phyloP scores from a whole-genome alignment of 129 eudicot species.

The Apium graveolens region DNA sequence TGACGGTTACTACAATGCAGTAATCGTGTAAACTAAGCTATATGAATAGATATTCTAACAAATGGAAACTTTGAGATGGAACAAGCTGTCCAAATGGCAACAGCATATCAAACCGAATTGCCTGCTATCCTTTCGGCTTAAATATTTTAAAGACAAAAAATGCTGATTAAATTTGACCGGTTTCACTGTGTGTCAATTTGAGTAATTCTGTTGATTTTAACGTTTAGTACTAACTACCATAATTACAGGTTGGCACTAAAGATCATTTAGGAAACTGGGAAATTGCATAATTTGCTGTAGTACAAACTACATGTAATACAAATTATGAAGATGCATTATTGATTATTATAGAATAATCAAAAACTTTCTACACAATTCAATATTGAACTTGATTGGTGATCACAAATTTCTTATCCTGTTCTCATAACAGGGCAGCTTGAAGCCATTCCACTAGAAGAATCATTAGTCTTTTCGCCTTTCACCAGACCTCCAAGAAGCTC shows the following conservation, averaged over 20 bases:
- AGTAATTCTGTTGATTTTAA: neutral
- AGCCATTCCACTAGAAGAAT: slow-evolving; percentile 14
- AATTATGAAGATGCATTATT: neutral
- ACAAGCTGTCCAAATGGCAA: slow-evolving; percentile 4
- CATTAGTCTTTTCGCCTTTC: slow-evolving; percentile 28
- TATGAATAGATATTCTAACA: no score
- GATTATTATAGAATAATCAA: neutral
- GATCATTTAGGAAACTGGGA: neutral
- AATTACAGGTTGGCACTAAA: neutral
- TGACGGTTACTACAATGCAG: slow-evolving; percentile 20
- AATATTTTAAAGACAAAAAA: no score
- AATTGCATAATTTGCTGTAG: neutral
- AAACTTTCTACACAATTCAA: neutral
- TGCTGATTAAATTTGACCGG: neutral
- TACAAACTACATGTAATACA: neutral
- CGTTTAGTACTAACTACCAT: no score
- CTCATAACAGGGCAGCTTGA: slow-evolving; percentile 60
- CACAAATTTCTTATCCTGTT: neutral
- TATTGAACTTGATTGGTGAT: neutral
- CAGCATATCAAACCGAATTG: neutral
- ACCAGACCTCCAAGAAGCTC: slow-evolving; percentile 58
- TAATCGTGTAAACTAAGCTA: neutral
- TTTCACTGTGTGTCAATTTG: neutral
- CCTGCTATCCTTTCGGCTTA: neutral
- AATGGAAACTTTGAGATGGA: neutral